These are phyloP conservation scores for Ramularia endophylla DNA, from an alignment of 2,329 filamentous ascomycete genomes.

Conservation along the genomic window DNA sequence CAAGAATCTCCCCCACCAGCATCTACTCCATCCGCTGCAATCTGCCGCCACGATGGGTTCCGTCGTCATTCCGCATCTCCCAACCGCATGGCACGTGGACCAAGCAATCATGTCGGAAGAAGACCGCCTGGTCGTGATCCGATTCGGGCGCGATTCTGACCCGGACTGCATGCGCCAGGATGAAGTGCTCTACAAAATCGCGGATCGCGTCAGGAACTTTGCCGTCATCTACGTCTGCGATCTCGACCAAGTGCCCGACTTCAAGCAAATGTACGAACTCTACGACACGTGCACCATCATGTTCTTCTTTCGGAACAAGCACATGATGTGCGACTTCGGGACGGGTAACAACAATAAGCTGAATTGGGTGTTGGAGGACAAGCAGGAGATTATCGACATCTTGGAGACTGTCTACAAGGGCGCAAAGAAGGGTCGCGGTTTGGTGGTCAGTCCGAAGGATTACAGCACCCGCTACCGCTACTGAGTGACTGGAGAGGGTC, in stretches of 20 bases:
- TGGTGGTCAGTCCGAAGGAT: conserved; percentile 93
- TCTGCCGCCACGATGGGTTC: conserved; percentile 58
- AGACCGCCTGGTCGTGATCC: conserved; percentile 86
- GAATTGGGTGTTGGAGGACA: conserved; percentile 94
- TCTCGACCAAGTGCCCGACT: conserved; percentile 83
- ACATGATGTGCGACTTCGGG: conserved; percentile 98
- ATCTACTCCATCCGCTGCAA: background rate
- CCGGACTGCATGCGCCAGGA: conserved; percentile 78
- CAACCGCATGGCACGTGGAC: conserved; percentile 95
- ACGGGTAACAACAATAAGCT: conserved; percentile 99
- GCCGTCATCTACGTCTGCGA: conserved; percentile 92
- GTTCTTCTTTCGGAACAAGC: conserved; percentile 98
- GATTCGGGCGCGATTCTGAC: conserved; percentile 84
- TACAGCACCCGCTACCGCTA: conserved; percentile 67
- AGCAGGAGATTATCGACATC: conserved; percentile 98
- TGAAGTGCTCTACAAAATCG: conserved; percentile 91
- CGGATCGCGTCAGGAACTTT: conserved; percentile 90
- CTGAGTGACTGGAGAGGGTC: conserved; percentile 29
- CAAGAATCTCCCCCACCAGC: no score
- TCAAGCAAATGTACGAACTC: conserved; percentile 85
- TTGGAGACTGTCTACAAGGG: conserved; percentile 96
- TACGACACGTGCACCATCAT: conserved; percentile 90
- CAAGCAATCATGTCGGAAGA: conserved; percentile 89
- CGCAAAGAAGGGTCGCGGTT: conserved; percentile 95
- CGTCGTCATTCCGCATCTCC: conserved; percentile 84